Percentiles rank a stretch among this genome's conserved stretches.
Evolutionary conservation across 768 basidiomycete species (phyloP).

Genomic region (Lentinula raphanica): DNA sequence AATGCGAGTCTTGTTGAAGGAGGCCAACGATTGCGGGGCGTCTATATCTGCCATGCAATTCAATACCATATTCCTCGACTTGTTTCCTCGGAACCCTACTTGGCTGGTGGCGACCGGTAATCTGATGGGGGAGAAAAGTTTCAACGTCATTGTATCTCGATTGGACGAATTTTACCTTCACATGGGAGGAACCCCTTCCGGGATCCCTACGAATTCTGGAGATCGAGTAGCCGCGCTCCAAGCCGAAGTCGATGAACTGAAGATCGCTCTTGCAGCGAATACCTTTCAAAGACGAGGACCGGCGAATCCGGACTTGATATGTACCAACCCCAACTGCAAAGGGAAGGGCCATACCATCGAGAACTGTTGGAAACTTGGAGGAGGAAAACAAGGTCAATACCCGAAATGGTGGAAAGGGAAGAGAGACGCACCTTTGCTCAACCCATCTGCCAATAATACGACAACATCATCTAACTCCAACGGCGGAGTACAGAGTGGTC

Average conservation of each 20-base stretch:
- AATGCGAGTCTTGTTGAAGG: no score
- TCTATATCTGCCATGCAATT: neutral
- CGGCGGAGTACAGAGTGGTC: neutral
- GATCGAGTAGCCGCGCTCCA: neutral
- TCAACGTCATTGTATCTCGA: neutral
- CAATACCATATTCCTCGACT: neutral
- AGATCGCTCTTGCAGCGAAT: neutral
- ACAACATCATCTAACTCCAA: neutral
- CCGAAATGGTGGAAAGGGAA: conserved; percentile 11
- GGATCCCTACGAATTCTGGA: neutral
- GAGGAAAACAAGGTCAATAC: conserved; percentile 23
- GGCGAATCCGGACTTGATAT: neutral
- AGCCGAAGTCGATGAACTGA: neutral
- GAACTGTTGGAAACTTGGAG: no score
- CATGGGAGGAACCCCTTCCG: neutral
- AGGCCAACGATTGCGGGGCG: neutral
- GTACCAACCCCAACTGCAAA: conserved; percentile 16
- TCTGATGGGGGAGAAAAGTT: neutral
- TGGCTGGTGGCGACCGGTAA: neutral
- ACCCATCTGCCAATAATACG: neutral
- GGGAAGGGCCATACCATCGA: conserved; percentile 11
- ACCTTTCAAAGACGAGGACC: no score
- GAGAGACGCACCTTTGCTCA: neutral
- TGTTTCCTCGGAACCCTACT: neutral
- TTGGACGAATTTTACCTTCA: neutral